Conservation (phyloP, 495 filamentous ascomycete genomes). For the Penicilliopsis zonata region DNA sequence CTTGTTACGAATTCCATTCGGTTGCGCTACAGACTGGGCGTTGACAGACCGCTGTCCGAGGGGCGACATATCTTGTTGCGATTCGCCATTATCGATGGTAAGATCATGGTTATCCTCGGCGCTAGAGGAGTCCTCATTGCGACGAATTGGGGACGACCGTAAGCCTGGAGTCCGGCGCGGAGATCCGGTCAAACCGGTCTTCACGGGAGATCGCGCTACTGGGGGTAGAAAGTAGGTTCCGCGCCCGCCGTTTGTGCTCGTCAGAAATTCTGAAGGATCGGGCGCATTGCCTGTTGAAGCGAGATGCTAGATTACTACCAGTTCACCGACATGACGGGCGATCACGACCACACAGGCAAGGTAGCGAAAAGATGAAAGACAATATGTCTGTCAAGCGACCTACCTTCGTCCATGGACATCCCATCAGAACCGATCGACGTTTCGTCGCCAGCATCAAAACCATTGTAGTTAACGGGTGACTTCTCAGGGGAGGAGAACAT, state of each 20-base stretch:
- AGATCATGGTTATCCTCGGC: slow-evolving; percentile 19
- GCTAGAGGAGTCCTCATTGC: slow-evolving; percentile 24
- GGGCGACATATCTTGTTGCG: slow-evolving; percentile 20
- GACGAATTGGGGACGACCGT: slow-evolving; percentile 27
- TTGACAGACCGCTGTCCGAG: slow-evolving; percentile 26
- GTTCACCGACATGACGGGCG: too few relatives aligned
- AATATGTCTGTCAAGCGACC: slow-evolving; percentile 1
- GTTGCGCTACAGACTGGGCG: slow-evolving; percentile 24
- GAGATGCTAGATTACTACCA: not conserved
- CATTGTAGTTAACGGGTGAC: slow-evolving; percentile 31
- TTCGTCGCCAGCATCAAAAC: slow-evolving; percentile 16
- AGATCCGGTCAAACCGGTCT: slow-evolving; percentile 27
- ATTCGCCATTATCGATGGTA: slow-evolving; percentile 7
- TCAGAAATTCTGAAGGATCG: slow-evolving; percentile 31
- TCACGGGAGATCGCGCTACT: slow-evolving; percentile 32
- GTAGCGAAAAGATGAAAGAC: slow-evolving; percentile 1
- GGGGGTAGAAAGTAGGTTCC: slow-evolving; percentile 19
- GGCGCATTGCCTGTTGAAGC: slow-evolving; percentile 23
- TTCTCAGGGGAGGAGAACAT: slow-evolving; percentile 85
- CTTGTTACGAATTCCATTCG: slow-evolving; percentile 24
- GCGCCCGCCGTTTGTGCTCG: slow-evolving; percentile 16
- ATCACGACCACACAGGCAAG: too few relatives aligned
- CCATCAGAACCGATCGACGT: slow-evolving; percentile 27
- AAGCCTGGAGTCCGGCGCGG: slow-evolving; percentile 30
- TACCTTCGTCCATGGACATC: slow-evolving; percentile 39